Conservation (phyloP, 2,329 filamentous ascomycete genomes). For the Fusarium newnesense region DNA sequence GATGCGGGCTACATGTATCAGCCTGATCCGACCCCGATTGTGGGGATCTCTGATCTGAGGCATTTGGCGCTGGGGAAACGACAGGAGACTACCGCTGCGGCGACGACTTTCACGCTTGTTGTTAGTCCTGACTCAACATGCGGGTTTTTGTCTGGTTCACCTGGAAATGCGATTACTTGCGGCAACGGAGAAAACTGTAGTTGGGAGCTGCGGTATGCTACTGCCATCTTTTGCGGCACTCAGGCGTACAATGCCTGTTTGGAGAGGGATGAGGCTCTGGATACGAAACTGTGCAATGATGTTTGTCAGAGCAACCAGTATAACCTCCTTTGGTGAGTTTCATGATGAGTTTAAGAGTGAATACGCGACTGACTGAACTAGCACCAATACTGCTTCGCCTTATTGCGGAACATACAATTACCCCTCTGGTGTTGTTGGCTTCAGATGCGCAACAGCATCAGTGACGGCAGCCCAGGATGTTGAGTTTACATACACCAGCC, state of each 20-base stretch:
- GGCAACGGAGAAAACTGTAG: slow-evolving; percentile 2
- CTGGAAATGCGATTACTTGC: slow-evolving; percentile 30
- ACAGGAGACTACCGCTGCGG: background rate
- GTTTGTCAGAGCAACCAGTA: slow-evolving; percentile 29
- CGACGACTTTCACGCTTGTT: slow-evolving; percentile 9
- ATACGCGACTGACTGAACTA: background rate
- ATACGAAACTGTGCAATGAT: slow-evolving; percentile 19
- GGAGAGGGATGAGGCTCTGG: background rate
- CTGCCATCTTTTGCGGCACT: slow-evolving; percentile 12
- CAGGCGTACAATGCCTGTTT: background rate
- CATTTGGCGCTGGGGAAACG: slow-evolving; percentile 11
- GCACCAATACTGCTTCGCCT: slow-evolving; percentile 16
- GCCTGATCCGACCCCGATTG: slow-evolving; percentile 14
- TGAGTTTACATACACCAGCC: slow-evolving; percentile 12
- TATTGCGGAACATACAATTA: slow-evolving; percentile 30
- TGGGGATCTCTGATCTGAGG: background rate
- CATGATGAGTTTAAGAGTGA: fast-evolving
- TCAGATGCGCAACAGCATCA: slow-evolving; percentile 10
- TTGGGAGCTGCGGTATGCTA: slow-evolving; percentile 9
- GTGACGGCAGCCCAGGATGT: slow-evolving; percentile 12
- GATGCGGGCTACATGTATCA: slow-evolving; percentile 7
- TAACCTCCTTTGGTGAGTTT: slow-evolving; percentile 28
- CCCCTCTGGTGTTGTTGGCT: slow-evolving; percentile 10
- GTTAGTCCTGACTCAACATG: slow-evolving; percentile 23
- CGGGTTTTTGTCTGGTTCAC: slow-evolving; percentile 24